Percentiles rank a stretch among this genome's conserved stretches.
Conservation (phyloP, 1,284 basidiomycete genomes). For the Tylopilus sp. region DNA sequence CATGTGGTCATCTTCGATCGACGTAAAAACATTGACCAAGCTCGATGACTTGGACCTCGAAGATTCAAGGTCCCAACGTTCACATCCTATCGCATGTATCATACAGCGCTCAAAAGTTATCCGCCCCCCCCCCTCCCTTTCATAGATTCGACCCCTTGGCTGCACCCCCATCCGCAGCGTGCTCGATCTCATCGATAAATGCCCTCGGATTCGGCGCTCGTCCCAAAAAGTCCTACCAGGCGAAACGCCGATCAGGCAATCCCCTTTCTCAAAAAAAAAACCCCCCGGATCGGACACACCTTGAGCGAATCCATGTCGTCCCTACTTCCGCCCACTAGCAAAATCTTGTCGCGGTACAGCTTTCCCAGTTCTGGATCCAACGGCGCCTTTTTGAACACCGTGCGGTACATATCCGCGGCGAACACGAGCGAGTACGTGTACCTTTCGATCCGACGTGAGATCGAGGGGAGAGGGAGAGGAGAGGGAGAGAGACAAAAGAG, state of each 20-base stretch:
- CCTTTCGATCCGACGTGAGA: not conserved
- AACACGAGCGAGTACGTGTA: slow-evolving; percentile 35
- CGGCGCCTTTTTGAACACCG: slow-evolving; percentile 68
- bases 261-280: not conserved
- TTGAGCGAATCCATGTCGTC: slow-evolving; percentile 58
- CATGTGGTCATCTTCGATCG: not conserved
- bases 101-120: not conserved
- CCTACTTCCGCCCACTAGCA: slow-evolving; percentile 52
- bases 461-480: no score
- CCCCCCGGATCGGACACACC: slow-evolving; percentile 21
- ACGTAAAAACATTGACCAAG: not conserved
- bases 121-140: not conserved
- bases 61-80: no score
- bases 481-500: no score
- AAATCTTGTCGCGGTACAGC: slow-evolving; percentile 51
- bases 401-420: slow-evolving; percentile 34
- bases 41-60: not conserved
- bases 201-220: slow-evolving; percentile 73
- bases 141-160: slow-evolving; percentile 9
- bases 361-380: slow-evolving; percentile 58
- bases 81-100: not conserved
- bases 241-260: no score
- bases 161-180: not conserved
- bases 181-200: slow-evolving; percentile 27
- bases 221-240: slow-evolving; percentile 61